Conservation (phyloP, 768 basidiomycete species). For the Hypsizygus marmoreus region DNA sequence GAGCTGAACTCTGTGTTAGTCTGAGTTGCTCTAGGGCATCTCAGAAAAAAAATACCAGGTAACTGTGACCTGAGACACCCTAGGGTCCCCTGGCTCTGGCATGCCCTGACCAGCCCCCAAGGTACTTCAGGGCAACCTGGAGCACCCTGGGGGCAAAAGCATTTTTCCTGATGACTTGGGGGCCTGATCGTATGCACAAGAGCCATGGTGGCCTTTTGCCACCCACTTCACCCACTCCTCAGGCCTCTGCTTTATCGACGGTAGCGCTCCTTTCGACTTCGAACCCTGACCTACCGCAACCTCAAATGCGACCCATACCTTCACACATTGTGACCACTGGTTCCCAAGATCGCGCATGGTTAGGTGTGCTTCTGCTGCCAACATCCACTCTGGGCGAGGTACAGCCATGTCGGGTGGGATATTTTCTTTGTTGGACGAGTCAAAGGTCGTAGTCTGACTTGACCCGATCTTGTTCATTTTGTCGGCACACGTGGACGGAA, state of each 20-base stretch:
- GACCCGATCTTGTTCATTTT: slow-evolving; percentile 8
- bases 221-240: slow-evolving; percentile 16
- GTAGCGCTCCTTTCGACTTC: slow-evolving; percentile 4
- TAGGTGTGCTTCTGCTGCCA: slow-evolving; percentile 2
- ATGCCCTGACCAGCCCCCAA: too few relatives aligned
- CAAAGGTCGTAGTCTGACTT: background rate
- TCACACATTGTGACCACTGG: slow-evolving; percentile 7
- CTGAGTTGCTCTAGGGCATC: too few relatives aligned
- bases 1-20: too few relatives aligned
- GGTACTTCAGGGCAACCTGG: too few relatives aligned
- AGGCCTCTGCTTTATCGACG: slow-evolving; percentile 1
- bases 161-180: too few relatives aligned
- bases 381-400: slow-evolving; percentile 2
- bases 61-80: too few relatives aligned
- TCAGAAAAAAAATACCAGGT: too few relatives aligned
- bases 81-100: too few relatives aligned
- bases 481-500: slow-evolving; percentile 9
- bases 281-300: slow-evolving; percentile 1
- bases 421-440: slow-evolving; percentile 12
- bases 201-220: background rate
- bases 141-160: too few relatives aligned
- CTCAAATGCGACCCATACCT: slow-evolving; percentile 10
- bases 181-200: slow-evolving; percentile 4
- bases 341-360: slow-evolving; percentile 3
- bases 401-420: background rate